Conservation (phyloP, 2,329 filamentous ascomycete genomes). For the Neopestalotiopsis clavispora region DNA sequence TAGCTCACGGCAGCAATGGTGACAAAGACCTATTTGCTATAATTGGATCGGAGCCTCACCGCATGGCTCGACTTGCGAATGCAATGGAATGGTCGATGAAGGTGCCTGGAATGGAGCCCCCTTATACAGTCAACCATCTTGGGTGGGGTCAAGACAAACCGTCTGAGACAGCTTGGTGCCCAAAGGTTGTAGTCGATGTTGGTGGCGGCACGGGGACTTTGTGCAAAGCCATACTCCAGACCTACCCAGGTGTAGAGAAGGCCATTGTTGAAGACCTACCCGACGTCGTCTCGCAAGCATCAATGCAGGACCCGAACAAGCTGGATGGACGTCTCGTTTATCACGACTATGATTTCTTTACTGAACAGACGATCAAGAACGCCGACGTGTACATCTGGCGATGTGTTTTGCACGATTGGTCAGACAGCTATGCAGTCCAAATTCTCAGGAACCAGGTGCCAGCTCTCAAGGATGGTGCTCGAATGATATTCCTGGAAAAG, state of each 20-base stretch:
- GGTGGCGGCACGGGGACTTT: conserved; percentile 21
- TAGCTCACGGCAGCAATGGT: conserved; percentile 20
- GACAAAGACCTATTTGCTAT: conserved; percentile 23
- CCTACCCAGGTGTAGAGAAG: conserved; percentile 20
- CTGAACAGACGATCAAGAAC: conserved; percentile 19
- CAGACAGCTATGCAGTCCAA: conserved; percentile 21
- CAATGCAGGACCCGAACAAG: neutral
- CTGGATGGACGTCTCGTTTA: conserved; percentile 19
- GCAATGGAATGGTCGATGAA: conserved; percentile 24
- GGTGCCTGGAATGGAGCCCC: conserved; percentile 22
- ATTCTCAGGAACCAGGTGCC: conserved; percentile 24
- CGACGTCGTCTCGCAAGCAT: conserved; percentile 17
- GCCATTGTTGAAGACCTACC: conserved; percentile 24
- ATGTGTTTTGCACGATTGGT: conserved; percentile 26
- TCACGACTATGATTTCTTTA: conserved; percentile 24
- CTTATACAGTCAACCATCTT: conserved; percentile 20
- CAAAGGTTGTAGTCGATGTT: conserved; percentile 23
- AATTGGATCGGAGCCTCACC: conserved; percentile 10
- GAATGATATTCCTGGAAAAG: conserved; percentile 25
- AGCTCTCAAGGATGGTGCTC: conserved; percentile 23
- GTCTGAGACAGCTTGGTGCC: conserved; percentile 8
- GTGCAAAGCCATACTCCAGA: conserved; percentile 20
- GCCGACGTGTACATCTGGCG: conserved; percentile 26
- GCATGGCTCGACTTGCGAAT: conserved; percentile 21
- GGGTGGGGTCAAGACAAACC: conserved; percentile 13